Base-by-base conservation (phyloP, 75 land plant species). In the Cryptomeria japonica region DNA sequence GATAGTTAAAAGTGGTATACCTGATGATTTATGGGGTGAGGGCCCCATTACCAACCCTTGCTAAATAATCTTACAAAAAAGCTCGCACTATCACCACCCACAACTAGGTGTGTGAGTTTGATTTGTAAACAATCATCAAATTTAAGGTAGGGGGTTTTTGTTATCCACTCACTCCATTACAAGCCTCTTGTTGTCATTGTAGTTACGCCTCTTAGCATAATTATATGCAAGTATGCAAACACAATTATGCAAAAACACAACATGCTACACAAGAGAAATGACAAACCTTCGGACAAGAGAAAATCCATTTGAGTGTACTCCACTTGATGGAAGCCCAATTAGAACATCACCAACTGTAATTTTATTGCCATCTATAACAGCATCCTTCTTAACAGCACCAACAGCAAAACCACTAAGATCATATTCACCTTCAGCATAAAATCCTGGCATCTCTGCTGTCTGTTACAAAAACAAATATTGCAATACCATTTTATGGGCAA, bases 401-500 rank as follows among this genome's bases (percentile, higher is more conserved):
- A 98, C 99, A 31, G 99, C 99, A 93, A 98, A 98, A 32, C 99
- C 99, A 90, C 99, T 98, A n/a, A 98, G 89, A 86, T 98, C 99
- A 91, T 98, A 98, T 87, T 98, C 99, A 19, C 99, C 99, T 3
- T 92, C 92, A 83, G 92, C 88, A 91, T 98, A 98, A 61, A 98
- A 97, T 79, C 90, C 99, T 56, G 99, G 99, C 99, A 98, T 98
- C 86, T 98, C 99, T 88, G 99, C 99, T 37, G 99, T 98, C 99
- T 97, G 88, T 37, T 89, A 70, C 16, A 73, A 22, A 87, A 12
- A 86, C 44, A 36, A 41, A 44, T 25, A 75, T 32, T 51, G 55
- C 55, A 51, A 51, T 14, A 51, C 13, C 0, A 16, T 51, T 51
- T 51, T 14, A 51, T 0, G 3, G 55, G 16, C 55, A 51, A 51